These are phyloP conservation scores for Penicillium sp. DNA, from an alignment of 2,329 filamentous ascomycete genomes.

Conservation along the genomic window DNA sequence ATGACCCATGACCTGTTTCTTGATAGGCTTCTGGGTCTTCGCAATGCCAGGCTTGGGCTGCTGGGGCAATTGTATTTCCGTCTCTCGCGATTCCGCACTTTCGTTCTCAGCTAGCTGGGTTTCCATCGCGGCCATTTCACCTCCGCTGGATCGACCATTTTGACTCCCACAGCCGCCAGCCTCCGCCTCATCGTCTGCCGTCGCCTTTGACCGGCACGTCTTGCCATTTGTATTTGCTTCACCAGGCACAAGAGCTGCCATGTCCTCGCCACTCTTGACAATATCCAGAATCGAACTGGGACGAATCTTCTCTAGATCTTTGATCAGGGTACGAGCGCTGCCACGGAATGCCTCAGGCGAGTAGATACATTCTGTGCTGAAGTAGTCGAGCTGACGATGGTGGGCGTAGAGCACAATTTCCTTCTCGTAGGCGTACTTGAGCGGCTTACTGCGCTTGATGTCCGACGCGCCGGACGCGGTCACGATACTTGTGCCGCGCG, in stretches of 20 bases:
- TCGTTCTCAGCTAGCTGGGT: slow-evolving; percentile 66
- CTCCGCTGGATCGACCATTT: slow-evolving; percentile 64
- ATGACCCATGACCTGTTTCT: slow-evolving; percentile 60
- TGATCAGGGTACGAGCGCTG: slow-evolving; percentile 86
- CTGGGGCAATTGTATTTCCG: slow-evolving; percentile 56
- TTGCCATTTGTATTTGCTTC: slow-evolving; percentile 44
- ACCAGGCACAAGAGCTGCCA: slow-evolving; percentile 79
- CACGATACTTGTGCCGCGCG: slow-evolving; percentile 85
- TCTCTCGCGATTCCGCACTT: slow-evolving; percentile 59
- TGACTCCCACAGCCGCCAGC: slow-evolving; percentile 71
- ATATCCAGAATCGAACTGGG: slow-evolving; percentile 95
- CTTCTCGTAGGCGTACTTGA: slow-evolving; percentile 99
- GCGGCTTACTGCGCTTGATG: slow-evolving; percentile 90
- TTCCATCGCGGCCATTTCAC: slow-evolving; percentile 82
- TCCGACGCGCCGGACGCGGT: slow-evolving; percentile 75
- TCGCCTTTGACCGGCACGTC: slow-evolving; percentile 24
- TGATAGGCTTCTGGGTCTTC: slow-evolving; percentile 56
- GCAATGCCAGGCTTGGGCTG: slow-evolving; percentile 19
- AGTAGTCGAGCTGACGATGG: slow-evolving; percentile 95
- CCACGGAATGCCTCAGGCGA: slow-evolving; percentile 95
- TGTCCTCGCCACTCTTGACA: slow-evolving; percentile 91
- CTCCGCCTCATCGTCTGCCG: slow-evolving; percentile 47
- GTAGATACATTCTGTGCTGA: slow-evolving; percentile 98
- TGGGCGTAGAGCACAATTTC: slow-evolving; percentile 98
- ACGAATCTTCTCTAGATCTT: slow-evolving; percentile 87